These are phyloP conservation scores for Monosporozyma solicola DNA, from an alignment of 805 yeast species.

Conservation along the genomic window DNA sequence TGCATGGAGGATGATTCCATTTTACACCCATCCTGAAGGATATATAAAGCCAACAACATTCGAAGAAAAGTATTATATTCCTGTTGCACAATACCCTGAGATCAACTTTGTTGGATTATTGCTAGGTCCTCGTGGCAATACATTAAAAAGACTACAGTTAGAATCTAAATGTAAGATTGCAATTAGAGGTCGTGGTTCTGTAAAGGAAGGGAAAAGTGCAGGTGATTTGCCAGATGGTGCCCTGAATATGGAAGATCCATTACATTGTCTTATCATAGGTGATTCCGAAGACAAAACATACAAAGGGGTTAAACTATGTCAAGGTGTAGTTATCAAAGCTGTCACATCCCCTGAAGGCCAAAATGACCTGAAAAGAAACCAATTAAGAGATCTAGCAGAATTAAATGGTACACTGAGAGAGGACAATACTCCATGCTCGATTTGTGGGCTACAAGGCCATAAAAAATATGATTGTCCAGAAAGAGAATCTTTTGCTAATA, in stretches of 20 bases:
- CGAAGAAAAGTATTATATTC: constrained; percentile 74
- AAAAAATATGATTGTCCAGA: constrained; percentile 56
- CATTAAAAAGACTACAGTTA: constrained; percentile 68
- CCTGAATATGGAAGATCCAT: constrained; percentile 62
- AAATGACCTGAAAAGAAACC: constrained; percentile 84
- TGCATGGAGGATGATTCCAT: constrained; percentile 64
- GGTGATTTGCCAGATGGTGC: constrained; percentile 39
- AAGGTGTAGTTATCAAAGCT: constrained; percentile 72
- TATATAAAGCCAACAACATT: constrained; percentile 65
- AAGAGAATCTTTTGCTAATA: constrained; percentile 41
- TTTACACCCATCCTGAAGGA: constrained; percentile 70
- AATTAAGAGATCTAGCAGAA: constrained; percentile 83
- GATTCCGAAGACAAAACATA: constrained; percentile 71
- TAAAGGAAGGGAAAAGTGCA: constrained; percentile 75
- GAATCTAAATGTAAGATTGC: constrained; percentile 85
- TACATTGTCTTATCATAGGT: constrained; percentile 82
- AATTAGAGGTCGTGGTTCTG: constrained; percentile 92
- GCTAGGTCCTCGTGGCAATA: constrained; percentile 93
- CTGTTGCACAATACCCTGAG: constrained; percentile 79
- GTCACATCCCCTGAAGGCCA: constrained; percentile 87
- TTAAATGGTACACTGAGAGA: constrained; percentile 91
- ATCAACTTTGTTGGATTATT: constrained; percentile 87
- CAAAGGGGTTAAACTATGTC: constrained; percentile 64
- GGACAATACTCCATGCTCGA: constrained; percentile 54
- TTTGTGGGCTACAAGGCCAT: constrained; percentile 63